Evolutionary conservation across 768 basidiomycete species (phyloP).

Genomic region (Rhizopogon vinicolor): DNA sequence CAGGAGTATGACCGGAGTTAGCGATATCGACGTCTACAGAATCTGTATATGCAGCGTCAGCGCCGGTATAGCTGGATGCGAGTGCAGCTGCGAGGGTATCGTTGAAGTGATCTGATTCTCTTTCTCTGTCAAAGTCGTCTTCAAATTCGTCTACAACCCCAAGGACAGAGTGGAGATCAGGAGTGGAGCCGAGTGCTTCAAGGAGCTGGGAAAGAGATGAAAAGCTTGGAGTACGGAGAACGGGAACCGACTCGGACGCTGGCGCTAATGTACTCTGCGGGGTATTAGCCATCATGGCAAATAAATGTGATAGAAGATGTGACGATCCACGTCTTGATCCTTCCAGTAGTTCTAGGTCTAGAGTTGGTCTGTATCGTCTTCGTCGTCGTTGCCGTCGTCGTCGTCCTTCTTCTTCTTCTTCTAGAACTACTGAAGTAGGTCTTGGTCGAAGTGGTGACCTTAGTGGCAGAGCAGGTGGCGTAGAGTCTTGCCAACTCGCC

Average conservation of each 20-base stretch:
- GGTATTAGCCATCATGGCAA: background rate
- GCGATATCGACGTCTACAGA: background rate
- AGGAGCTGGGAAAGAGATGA: conserved; percentile 27
- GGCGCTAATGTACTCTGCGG: conserved; percentile 7
- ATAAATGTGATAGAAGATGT: conserved; percentile 1
- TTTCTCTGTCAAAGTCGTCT: background rate
- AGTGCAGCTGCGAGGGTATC: background rate
- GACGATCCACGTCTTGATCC: conserved; percentile 16
- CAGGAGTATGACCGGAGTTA: background rate
- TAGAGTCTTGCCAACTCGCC: background rate
- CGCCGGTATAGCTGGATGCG: background rate
- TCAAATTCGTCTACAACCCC: background rate
- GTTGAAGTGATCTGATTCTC: background rate
- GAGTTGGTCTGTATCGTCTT: background rate
- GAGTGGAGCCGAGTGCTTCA: conserved; percentile 24
- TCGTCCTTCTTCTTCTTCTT: background rate
- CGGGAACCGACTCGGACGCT: conserved; percentile 19
- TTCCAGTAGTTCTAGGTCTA: conserved; percentile 17
- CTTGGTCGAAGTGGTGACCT: conserved; percentile 26
- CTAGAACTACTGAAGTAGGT: conserved; percentile 11
- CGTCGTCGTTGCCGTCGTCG: no score
- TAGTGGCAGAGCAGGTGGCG: conserved; percentile 24
- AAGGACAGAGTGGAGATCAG: conserved; percentile 8
- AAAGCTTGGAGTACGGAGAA: conserved; percentile 26
- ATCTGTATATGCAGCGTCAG: background rate